Percentiles rank a stretch among this genome's conserved stretches.
Evolutionary conservation across 148 eudicot genomes (phyloP).

Genomic region (Rhododendron henanense): DNA sequence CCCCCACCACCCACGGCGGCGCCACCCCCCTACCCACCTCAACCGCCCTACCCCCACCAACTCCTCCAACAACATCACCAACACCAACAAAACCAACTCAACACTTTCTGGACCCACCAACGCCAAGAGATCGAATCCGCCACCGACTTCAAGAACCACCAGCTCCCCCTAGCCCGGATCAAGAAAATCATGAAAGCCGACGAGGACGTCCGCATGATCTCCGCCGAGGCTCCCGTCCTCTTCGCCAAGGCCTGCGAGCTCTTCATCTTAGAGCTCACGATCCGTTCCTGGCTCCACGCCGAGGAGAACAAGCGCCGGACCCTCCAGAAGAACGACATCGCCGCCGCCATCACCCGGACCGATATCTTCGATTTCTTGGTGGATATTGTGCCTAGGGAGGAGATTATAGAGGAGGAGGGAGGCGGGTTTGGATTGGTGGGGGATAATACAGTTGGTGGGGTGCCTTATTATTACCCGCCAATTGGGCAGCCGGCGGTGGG

Average conservation of each 20-base stretch:
- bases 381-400: constrained; percentile 82
- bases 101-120: constrained; percentile 78
- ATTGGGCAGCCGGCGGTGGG: constrained; percentile 55
- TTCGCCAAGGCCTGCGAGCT: constrained; percentile 92
- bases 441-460: constrained; percentile 48
- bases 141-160: constrained; percentile 84
- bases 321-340: constrained; percentile 78
- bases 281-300: constrained; percentile 81
- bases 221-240: constrained; percentile 77
- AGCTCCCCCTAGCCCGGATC: constrained; percentile 73
- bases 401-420: constrained; percentile 59
- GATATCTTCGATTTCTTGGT: constrained; percentile 83
- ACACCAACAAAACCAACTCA: constrained; percentile 77
- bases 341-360: constrained; percentile 71
- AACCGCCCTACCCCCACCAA: constrained; percentile 36
- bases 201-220: constrained; percentile 89
- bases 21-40: constrained; percentile 28
- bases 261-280: constrained; percentile 78
- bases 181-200: constrained; percentile 95
- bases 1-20: constrained; percentile 23
- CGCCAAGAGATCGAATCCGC: constrained; percentile 72
- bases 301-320: constrained; percentile 84
- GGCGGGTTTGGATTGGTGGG: constrained; percentile 19
- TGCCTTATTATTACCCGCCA: constrained; percentile 68
- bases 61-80: constrained; percentile 18